phyloP scores from a whole-genome alignment of 768 basidiomycete genomes.

The Amanita jacksonii region DNA sequence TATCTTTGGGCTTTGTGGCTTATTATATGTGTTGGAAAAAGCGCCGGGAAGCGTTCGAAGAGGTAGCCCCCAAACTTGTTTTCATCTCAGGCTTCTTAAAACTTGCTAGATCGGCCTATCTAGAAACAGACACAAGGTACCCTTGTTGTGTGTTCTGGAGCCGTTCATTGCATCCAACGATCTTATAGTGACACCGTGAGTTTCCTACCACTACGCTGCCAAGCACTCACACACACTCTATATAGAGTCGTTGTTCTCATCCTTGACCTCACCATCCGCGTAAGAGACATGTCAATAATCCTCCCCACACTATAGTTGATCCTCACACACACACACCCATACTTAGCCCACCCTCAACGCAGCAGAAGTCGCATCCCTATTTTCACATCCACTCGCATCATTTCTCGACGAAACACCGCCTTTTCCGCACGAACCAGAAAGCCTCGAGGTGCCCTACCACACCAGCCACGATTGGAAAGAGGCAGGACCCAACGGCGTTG shows the following conservation, averaged over 20 bases:
- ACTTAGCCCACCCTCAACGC: conserved; percentile 69
- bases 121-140: conserved; percentile 55
- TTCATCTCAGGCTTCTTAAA: background rate
- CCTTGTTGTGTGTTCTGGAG: conserved; percentile 68
- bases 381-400: conserved; percentile 74
- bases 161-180: conserved; percentile 67
- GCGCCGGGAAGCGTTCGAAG: conserved; percentile 87
- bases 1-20: too few relatives aligned
- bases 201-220: conserved; percentile 7
- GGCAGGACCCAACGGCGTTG: conserved; percentile 27
- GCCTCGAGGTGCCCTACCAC: conserved; percentile 54
- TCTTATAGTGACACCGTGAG: conserved; percentile 80
- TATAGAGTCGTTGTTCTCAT: conserved; percentile 77
- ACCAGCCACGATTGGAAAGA: conserved; percentile 46
- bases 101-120: conserved; percentile 70
- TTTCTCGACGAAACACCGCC: conserved; percentile 53
- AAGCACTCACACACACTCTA: background rate
- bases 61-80: conserved; percentile 35
- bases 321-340: background rate
- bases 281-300: conserved; percentile 19
- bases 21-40: too few relatives aligned
- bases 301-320: background rate
- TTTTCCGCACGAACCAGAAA: conserved; percentile 43
- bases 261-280: conserved; percentile 66
- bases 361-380: conserved; percentile 70